Evolutionary conservation across 176 grass and related monocot genomes (phyloP).

Genomic region (Pontederia crassipes): DNA sequence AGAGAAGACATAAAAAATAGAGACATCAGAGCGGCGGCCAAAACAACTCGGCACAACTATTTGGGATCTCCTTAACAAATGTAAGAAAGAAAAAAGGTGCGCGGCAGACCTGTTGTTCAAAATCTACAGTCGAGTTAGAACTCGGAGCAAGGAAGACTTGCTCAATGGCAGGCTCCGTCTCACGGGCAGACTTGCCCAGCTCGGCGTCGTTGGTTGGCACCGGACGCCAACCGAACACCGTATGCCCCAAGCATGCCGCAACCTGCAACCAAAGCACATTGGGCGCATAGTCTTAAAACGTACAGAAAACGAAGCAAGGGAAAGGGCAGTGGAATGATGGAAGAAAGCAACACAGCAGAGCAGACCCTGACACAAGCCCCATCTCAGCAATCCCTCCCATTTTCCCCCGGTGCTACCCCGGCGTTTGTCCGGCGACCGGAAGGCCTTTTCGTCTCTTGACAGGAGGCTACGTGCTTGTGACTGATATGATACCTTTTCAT

Average conservation of each 20-base stretch:
- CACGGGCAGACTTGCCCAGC: conserved; percentile 63
- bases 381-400: too few relatives aligned
- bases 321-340: too few relatives aligned
- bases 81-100: conserved; percentile 13
- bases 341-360: too few relatives aligned
- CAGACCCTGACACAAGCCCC: too few relatives aligned
- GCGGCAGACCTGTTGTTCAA: conserved; percentile 73
- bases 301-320: too few relatives aligned
- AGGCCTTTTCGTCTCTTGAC: too few relatives aligned
- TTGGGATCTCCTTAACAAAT: background rate
- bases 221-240: conserved; percentile 75
- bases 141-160: conserved; percentile 81
- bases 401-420: too few relatives aligned
- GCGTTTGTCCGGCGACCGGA: too few relatives aligned
- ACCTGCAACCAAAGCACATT: conserved; percentile 23
- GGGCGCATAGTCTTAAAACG: too few relatives aligned
- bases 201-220: conserved; percentile 83
- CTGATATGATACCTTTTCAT: too few relatives aligned
- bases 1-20: conserved; percentile 12
- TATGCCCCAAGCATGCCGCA: conserved; percentile 64
- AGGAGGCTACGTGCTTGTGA: too few relatives aligned
- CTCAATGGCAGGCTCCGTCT: conserved; percentile 71
- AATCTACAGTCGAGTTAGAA: conserved; percentile 38
- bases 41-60: too few relatives aligned
- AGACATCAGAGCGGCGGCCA: background rate